Evolutionary conservation across 768 basidiomycete genomes (phyloP), one percentile per base, ranked within the genome.

Genomic region (Psilocybe azurescens): DNA sequence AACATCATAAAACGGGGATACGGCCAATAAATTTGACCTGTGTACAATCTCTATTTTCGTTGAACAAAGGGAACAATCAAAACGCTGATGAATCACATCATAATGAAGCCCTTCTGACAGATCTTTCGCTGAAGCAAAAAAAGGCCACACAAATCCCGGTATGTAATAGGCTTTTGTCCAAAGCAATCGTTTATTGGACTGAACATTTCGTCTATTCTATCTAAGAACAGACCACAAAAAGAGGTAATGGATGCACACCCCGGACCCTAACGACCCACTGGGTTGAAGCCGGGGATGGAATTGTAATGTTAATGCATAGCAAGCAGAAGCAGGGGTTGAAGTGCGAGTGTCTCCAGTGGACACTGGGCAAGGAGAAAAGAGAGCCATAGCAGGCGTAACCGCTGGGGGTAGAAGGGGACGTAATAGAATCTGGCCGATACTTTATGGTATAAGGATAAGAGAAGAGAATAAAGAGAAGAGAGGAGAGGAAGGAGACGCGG

Each of bases 391-490:
- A n/a, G 41, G n/a, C 14, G 11, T 39, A 4, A 39, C 54, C 39
- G 41, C 38, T 47, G 41, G 28, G 39, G 16, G 39, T 20, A 55
- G 16, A 30, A 10, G 38, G 18, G 14, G 28, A 20, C 14, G 41
- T 14, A n/a, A 16, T 14, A 16, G 41, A 38, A 41, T 5, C 39
- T 20, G 48, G 41, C 57, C 57, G 47, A 58, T 58, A 58, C 48
- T 16, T 50, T 53, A 53, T 41, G 49, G 51, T 53, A 59, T 59
- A 59, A 59, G 33, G 51, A 50, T 58, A 53, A 36, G n/a, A 13
- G 51, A 52, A 30, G 5, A 33, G 33, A 51, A 46, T 38, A 59
- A 16, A n/a, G 18, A 46, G n/a, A 49, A 9, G 29, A 52, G 41
- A 59, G 24, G 48, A 58, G 10, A 50, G 2, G 44, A 30, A 33